Evolutionary conservation across 768 basidiomycete genomes (phyloP).

Genomic region (Multifurca ochricompacta): DNA sequence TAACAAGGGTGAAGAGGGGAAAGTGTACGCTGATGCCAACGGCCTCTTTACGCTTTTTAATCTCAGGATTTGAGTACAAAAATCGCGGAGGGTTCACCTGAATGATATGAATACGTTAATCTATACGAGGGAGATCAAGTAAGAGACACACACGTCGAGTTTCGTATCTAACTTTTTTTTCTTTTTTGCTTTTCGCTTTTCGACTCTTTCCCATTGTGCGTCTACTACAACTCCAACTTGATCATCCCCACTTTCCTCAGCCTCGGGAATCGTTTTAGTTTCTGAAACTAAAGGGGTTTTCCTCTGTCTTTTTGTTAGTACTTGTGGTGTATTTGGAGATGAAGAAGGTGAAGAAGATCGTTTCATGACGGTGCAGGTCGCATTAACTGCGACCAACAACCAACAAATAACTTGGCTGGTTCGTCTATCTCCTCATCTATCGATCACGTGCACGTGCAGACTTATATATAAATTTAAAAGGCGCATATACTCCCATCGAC

Average conservation of each 20-base stretch:
- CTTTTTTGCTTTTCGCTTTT: constrained; percentile 68
- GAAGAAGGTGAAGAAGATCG: constrained; percentile 3
- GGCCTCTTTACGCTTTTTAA: constrained; percentile 61
- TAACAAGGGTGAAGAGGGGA: neutral
- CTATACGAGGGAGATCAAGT: constrained; percentile 13
- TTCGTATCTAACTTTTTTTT: constrained; percentile 48
- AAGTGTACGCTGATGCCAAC: constrained; percentile 69
- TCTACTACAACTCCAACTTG: neutral
- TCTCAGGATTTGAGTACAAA: constrained; percentile 75
- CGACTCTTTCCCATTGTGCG: constrained; percentile 56
- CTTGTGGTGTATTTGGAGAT: too few species aligned
- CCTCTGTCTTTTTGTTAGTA: constrained; percentile 11
- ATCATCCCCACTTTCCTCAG: neutral
- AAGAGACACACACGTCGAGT: constrained; percentile 46
- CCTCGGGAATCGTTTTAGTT: neutral
- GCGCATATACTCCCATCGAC: too few species aligned
- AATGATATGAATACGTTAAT: constrained; percentile 13
- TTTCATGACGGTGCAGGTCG: constrained; percentile 3
- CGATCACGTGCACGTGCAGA: neutral
- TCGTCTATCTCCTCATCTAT: too few species aligned
- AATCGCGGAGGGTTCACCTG: constrained; percentile 62
- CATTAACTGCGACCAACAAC: too few species aligned
- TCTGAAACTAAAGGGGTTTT: neutral
- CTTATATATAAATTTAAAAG: too few species aligned
- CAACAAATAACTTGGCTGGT: too few species aligned